phyloP scores from a whole-genome alignment of 768 basidiomycete genomes.

The Jaapia argillacea region DNA sequence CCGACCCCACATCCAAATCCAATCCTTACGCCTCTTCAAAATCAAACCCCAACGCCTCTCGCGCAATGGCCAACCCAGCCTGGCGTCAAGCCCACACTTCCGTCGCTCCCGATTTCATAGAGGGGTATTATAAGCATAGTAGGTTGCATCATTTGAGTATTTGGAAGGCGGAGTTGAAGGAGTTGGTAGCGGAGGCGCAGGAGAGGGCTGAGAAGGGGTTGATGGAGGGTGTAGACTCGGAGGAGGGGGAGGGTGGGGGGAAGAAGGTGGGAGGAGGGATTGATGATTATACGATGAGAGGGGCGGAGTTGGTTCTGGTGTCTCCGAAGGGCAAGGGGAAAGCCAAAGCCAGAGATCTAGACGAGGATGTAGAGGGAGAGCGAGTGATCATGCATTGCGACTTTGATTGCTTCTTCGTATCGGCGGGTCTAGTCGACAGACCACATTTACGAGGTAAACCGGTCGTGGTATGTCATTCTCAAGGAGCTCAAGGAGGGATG shows the following conservation, averaged over 20 bases:
- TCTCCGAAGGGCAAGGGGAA: constrained; percentile 49
- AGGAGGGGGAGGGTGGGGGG: constrained; percentile 2
- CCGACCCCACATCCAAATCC: constrained; percentile 31
- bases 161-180: constrained; percentile 86
- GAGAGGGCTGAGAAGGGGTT: constrained; percentile 45
- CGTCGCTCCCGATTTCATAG: constrained; percentile 76
- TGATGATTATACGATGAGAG: constrained; percentile 15
- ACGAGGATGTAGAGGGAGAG: constrained; percentile 34
- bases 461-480: constrained; percentile 92
- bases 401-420: constrained; percentile 96
- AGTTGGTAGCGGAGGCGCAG: constrained; percentile 72
- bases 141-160: constrained; percentile 88
- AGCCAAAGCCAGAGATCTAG: constrained; percentile 21
- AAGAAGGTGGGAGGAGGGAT: constrained; percentile 22
- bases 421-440: constrained; percentile 73
- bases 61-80: constrained; percentile 71
- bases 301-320: constrained; percentile 35
- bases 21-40: constrained; percentile 57
- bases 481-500: constrained; percentile 57
- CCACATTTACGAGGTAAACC: constrained; percentile 83
- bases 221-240: constrained; percentile 1
- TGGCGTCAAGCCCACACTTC: constrained; percentile 90
- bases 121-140: constrained; percentile 61
- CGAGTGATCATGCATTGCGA: constrained; percentile 86
- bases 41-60: constrained; percentile 65